Evolutionary conservation across 1,139 yeast species (phyloP).

Genomic region (Nakaseomyces nivariensis): DNA sequence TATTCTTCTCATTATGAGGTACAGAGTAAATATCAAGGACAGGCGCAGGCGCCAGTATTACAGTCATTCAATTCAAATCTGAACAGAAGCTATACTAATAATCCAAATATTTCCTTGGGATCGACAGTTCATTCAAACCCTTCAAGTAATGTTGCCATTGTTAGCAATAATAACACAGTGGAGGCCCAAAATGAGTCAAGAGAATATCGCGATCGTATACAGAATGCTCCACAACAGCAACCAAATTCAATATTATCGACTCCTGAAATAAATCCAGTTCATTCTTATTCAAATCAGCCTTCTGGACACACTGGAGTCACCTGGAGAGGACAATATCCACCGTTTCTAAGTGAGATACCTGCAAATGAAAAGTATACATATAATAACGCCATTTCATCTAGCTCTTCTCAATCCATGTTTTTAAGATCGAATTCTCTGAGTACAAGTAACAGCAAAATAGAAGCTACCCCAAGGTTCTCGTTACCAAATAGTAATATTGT

Average conservation of each 20-base stretch:
- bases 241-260: background rate
- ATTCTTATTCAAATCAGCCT: background rate
- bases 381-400: background rate
- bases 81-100: background rate
- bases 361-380: background rate
- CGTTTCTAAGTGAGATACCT: background rate
- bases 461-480: background rate
- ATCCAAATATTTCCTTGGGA: background rate
- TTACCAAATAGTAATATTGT: background rate
- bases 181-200: background rate
- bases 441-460: background rate
- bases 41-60: slow-evolving; percentile 1
- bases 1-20: background rate
- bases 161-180: background rate
- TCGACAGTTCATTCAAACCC: background rate
- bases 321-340: slow-evolving; percentile 1
- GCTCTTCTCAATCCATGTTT: background rate
- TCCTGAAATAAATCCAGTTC: background rate
- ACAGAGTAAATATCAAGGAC: background rate
- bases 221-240: background rate
- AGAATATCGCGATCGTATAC: background rate
- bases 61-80: background rate
- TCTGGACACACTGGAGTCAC: background rate
- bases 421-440: background rate
- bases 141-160: background rate